Conservation (phyloP, 345 rosid genomes). For the Pseudoturritis turrita region DNA sequence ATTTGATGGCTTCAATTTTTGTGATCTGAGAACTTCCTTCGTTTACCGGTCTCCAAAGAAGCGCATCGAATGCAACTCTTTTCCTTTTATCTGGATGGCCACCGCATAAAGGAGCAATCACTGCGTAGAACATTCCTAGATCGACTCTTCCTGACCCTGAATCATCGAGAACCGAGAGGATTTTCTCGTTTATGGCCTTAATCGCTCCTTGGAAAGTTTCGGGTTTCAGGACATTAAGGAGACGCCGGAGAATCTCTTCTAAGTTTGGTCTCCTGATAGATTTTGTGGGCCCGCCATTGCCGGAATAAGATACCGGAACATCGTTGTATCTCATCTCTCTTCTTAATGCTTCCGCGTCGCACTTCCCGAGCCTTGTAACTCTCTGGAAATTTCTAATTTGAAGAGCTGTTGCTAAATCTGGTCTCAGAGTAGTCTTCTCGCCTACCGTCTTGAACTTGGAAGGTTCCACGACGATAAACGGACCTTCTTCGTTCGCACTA, state of each 20-base stretch:
- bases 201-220: conserved; percentile 94
- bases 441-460: conserved; percentile 65
- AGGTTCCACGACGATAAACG: conserved; percentile 65
- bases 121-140: conserved; percentile 81
- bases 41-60: conserved; percentile 73
- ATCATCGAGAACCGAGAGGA: conserved; percentile 68
- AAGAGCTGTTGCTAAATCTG: conserved; percentile 65
- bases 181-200: conserved; percentile 85
- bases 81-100: conserved; percentile 79
- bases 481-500: conserved; percentile 50
- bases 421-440: conserved; percentile 68
- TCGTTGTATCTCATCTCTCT: conserved; percentile 81
- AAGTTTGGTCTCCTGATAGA: conserved; percentile 79
- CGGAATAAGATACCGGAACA: conserved; percentile 82
- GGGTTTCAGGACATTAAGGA: conserved; percentile 68
- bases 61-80: conserved; percentile 75
- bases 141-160: conserved; percentile 88
- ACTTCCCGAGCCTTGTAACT: conserved; percentile 69
- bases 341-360: conserved; percentile 74
- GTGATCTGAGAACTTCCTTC: conserved; percentile 78
- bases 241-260: conserved; percentile 73
- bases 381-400: conserved; percentile 77
- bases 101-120: conserved; percentile 82
- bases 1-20: conserved; percentile 54
- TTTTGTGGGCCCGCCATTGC: conserved; percentile 72